These are phyloP conservation scores for Fraxinus nigra DNA, from an alignment of 305 asterid genomes.

Conservation along the genomic window DNA sequence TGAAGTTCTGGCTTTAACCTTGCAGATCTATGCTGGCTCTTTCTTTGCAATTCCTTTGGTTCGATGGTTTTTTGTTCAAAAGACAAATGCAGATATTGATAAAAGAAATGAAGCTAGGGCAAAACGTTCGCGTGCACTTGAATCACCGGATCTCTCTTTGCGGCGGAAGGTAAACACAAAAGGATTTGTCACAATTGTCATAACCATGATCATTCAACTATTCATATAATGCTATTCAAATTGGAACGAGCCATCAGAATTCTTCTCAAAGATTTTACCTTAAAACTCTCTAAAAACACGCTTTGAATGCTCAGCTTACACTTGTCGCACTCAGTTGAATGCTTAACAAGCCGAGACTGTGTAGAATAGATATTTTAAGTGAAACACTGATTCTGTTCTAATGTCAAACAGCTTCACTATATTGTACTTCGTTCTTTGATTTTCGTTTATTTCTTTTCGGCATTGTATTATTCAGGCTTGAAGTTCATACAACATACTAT, in stretches of 20 bases:
- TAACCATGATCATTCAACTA: not conserved
- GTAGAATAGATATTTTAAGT: not conserved
- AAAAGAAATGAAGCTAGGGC: slow-evolving; percentile 72
- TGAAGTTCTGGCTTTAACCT: slow-evolving; percentile 16
- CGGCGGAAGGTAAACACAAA: slow-evolving; percentile 67
- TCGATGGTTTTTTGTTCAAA: slow-evolving; percentile 70
- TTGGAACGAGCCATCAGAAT: not conserved
- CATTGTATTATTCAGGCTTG: not conserved
- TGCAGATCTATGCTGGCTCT: slow-evolving; percentile 95
- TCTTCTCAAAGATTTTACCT: not conserved
- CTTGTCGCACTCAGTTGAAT: not conserved
- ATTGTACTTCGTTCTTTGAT: not conserved
- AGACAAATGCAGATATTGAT: slow-evolving; percentile 59
- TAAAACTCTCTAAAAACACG: not conserved
- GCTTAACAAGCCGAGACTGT: not conserved
- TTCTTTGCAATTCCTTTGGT: slow-evolving; percentile 87
- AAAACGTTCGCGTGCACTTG: slow-evolving; percentile 63
- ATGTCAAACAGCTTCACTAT: not conserved
- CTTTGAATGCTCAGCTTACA: not conserved
- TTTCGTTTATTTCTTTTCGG: not conserved
- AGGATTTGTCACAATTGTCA: not conserved
- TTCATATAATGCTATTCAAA: not conserved
- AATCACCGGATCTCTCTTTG: slow-evolving; percentile 69
- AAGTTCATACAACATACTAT: not conserved
- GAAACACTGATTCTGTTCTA: not conserved